Base-by-base conservation (phyloP, 371 early-diverging fungal genomes). In the Mortierella polycephala region DNA sequence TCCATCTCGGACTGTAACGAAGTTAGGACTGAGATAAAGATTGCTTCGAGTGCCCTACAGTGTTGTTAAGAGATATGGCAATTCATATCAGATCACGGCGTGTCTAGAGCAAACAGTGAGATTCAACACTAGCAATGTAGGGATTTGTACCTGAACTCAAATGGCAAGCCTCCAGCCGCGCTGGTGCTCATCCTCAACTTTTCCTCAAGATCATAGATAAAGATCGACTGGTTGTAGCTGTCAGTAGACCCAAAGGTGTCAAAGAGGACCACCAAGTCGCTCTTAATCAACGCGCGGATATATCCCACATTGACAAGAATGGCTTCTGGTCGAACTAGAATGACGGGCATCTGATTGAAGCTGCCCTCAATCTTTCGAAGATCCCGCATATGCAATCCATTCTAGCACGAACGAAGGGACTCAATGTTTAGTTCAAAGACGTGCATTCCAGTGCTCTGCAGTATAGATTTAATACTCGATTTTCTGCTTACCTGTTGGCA, bases 271-370 rank as follows among this genome's bases (percentile, higher is more conserved):
- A 94, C 91, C 52, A 85, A 73, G 75, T 96, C 95, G 30, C 92
- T 90, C 62, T 93, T 93, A 54, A 96, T 88, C 42, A 96, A 70
- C 11, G 95, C 96, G 56, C 91, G 87, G 46, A 94, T 86, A 67
- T 94, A 91, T 14, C 90, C 86, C 49, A 96, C 81, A 69, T 95
- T 95, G 45, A 95, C 88, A 9, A 96, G 75, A 56, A 96, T 93
- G 1, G 94, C 94, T 57, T 93, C 88, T 0, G 91, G 85, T 16
- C 96, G 91, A 16, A 96, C 96, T n/a, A 96, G 85, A 23, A 96
- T 90, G 16, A 90, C 89, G 0, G 96, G 95, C 74, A 93, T 87
- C 71, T 94, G 93, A 69, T 94, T 82, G 59, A 90, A 90, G 45
- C 87, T 87, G 68, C 90, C 89, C 64, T 95, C 95, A 51, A 94